Conservation (phyloP, 2,329 filamentous ascomycete genomes). For the Graphiopsis chlorocephala region DNA sequence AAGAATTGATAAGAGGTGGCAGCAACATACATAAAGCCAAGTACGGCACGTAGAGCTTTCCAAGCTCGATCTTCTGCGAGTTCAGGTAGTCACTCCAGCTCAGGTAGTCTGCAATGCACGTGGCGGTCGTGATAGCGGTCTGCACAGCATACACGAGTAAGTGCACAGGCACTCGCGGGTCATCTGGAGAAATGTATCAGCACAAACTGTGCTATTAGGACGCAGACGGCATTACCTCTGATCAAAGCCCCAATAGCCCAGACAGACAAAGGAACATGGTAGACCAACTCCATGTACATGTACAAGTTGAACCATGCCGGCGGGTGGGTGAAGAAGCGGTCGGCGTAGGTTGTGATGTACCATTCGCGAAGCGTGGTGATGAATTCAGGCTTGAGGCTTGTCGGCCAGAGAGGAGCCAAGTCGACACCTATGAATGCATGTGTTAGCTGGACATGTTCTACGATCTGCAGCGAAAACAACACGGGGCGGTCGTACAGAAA, state of each 20-base stretch:
- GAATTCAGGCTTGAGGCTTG: slow-evolving; percentile 47
- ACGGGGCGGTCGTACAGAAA: slow-evolving; percentile 48
- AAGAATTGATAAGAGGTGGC: too few species aligned
- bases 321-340: slow-evolving; percentile 60
- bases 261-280: slow-evolving; percentile 59
- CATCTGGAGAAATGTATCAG: slow-evolving; percentile 39
- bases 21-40: slow-evolving; percentile 51
- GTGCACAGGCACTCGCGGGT: slow-evolving; percentile 57
- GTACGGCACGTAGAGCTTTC: slow-evolving; percentile 57
- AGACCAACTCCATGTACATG: slow-evolving; percentile 58
- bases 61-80: slow-evolving; percentile 50
- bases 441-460: slow-evolving; percentile 2
- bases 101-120: slow-evolving; percentile 61
- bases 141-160: slow-evolving; percentile 60
- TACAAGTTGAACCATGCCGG: slow-evolving; percentile 60
- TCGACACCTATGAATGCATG: slow-evolving; percentile 55
- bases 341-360: slow-evolving; percentile 60
- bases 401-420: slow-evolving; percentile 58
- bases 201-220: not conserved
- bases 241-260: slow-evolving; percentile 59
- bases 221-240: slow-evolving; percentile 40
- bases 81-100: slow-evolving; percentile 51
- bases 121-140: slow-evolving; percentile 60
- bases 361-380: slow-evolving; percentile 52
- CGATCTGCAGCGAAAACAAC: not conserved